phyloP scores from a whole-genome alignment of 2,329 filamentous ascomycete species.

The Sporothrix dimorphospora region DNA sequence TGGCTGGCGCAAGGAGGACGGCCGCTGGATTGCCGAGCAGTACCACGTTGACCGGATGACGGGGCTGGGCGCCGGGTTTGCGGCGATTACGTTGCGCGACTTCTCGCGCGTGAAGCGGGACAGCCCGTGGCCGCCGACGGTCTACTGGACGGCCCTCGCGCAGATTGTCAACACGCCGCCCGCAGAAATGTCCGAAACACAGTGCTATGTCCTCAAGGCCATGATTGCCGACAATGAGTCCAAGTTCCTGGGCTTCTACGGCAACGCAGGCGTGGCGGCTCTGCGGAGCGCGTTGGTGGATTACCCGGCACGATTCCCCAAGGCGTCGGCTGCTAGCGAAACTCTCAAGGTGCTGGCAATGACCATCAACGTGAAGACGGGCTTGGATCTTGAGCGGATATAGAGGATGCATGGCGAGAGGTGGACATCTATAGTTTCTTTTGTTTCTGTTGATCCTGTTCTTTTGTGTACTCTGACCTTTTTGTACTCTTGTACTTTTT shows the following conservation, averaged over 20 bases:
- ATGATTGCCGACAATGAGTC: slow-evolving; percentile 74
- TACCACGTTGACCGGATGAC: slow-evolving; percentile 81
- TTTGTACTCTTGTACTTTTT: neutral
- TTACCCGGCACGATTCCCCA: slow-evolving; percentile 62
- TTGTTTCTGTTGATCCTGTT: neutral
- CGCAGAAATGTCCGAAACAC: slow-evolving; percentile 69
- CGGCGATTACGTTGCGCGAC: slow-evolving; percentile 79
- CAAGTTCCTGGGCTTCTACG: slow-evolving; percentile 80
- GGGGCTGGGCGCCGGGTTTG: slow-evolving; percentile 81
- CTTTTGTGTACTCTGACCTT: neutral
- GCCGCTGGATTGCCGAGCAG: slow-evolving; percentile 67
- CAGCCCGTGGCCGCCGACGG: slow-evolving; percentile 75
- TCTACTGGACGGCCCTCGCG: slow-evolving; percentile 83
- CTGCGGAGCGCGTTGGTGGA: slow-evolving; percentile 73
- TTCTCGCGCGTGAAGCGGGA: slow-evolving; percentile 69
- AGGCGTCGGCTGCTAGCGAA: slow-evolving; percentile 53
- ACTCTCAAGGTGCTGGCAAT: slow-evolving; percentile 58
- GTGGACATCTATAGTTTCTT: neutral
- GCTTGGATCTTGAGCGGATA: slow-evolving; percentile 47
- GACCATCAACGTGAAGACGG: slow-evolving; percentile 54
- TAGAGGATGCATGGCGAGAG: neutral
- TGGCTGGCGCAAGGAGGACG: slow-evolving; percentile 70
- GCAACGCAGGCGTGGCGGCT: slow-evolving; percentile 71
- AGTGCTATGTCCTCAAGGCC: slow-evolving; percentile 69
- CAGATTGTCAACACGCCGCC: slow-evolving; percentile 75